Evolutionary conservation across 306 rosid genomes (phyloP).

Genomic region (Cucurbita ficifolia): DNA sequence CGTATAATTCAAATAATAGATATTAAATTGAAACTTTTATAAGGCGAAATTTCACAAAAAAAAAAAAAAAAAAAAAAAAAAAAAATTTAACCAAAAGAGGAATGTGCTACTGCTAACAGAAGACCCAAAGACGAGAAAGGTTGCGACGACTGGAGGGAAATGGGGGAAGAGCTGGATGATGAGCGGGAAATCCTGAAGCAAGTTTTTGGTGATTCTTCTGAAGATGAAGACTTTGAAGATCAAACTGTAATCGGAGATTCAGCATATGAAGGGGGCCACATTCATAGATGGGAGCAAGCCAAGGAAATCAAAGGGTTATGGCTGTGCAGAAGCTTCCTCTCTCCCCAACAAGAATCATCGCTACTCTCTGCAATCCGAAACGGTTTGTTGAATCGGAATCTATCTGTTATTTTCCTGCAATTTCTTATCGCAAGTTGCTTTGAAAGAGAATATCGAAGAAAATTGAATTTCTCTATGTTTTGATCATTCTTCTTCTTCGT

Average conservation of each 20-base stretch:
- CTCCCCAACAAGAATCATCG: conserved; percentile 24
- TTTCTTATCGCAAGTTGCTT: neutral
- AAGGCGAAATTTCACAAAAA: neutral
- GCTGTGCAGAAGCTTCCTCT: conserved; percentile 42
- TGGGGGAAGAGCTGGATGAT: neutral
- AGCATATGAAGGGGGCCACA: neutral
- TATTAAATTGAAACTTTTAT: too few relatives aligned
- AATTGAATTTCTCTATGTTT: neutral
- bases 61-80: too few relatives aligned
- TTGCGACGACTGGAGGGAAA: neutral
- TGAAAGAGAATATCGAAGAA: neutral
- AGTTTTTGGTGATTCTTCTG: conserved; percentile 61
- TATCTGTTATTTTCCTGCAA: neutral
- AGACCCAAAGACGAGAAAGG: neutral
- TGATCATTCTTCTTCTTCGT: neutral
- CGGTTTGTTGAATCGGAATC: conserved; percentile 15
- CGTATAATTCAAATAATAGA: too few relatives aligned
- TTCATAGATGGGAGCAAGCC: conserved; percentile 23
- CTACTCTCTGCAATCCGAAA: conserved; percentile 40
- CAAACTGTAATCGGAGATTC: neutral
- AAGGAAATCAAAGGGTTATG: conserved; percentile 46
- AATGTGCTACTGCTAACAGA: neutral
- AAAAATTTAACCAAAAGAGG: neutral
- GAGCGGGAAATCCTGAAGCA: conserved; percentile 17
- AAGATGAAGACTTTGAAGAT: conserved; percentile 17